Evolutionary conservation across 2,329 filamentous ascomycete species (phyloP).

Genomic region (Aspergillus sergii): DNA sequence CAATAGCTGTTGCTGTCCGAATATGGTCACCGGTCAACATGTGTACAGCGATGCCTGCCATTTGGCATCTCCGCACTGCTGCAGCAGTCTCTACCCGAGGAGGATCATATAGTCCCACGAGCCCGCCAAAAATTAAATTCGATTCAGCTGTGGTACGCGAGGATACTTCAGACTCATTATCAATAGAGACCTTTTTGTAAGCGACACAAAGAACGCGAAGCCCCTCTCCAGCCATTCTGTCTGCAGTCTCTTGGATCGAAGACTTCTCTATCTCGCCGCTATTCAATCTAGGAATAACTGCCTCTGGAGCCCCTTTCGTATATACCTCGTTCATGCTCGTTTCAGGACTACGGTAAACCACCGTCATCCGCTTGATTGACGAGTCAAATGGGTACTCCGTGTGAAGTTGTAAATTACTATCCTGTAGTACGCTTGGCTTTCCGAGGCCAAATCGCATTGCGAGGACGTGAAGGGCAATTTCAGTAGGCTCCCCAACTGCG

Average conservation of each 20-base stretch:
- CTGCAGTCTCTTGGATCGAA: constrained; percentile 39
- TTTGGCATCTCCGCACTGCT: constrained; percentile 56
- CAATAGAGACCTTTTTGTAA: constrained; percentile 33
- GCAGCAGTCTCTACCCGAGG: constrained; percentile 61
- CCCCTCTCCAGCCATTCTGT: constrained; percentile 62
- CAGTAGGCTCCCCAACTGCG: constrained; percentile 65
- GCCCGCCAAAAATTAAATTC: constrained; percentile 58
- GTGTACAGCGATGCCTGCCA: constrained; percentile 59
- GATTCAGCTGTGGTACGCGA: constrained; percentile 55
- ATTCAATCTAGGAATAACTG: constrained; percentile 47
- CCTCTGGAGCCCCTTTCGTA: constrained; percentile 66
- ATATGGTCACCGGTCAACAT: constrained; percentile 63
- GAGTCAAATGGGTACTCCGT: constrained; percentile 68
- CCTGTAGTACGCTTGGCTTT: constrained; percentile 47
- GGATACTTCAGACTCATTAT: constrained; percentile 33
- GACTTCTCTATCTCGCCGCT: constrained; percentile 24
- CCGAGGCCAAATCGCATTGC: constrained; percentile 61
- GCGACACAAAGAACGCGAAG: constrained; percentile 64
- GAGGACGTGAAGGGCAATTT: constrained; percentile 69
- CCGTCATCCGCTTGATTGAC: constrained; percentile 67
- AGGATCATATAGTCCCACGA: constrained; percentile 64
- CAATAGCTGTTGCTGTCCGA: constrained; percentile 59
- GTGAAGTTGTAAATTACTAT: constrained; percentile 21
- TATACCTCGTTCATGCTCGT: constrained; percentile 48
- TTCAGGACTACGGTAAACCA: constrained; percentile 52